A percentile compares a stretch with the other conserved stretches of the same genome.
Evolutionary conservation across 805 yeast species (phyloP).

Genomic region (Starmerella khaoyaiensis): DNA sequence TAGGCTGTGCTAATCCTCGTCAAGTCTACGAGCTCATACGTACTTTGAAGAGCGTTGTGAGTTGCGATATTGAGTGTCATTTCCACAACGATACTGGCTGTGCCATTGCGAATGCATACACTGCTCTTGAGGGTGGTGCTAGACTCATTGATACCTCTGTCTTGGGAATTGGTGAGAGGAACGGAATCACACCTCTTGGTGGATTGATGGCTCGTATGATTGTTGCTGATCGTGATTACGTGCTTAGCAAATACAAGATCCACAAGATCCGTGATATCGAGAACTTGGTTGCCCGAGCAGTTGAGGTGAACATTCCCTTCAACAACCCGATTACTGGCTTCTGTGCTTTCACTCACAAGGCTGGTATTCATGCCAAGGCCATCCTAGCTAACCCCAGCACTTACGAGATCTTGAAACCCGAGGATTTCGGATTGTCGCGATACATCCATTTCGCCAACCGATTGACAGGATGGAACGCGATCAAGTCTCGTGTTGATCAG

Average conservation of each 20-base stretch:
- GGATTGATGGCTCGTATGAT: conserved; percentile 99
- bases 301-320: conserved; percentile 92
- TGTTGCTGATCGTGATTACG: conserved; percentile 95
- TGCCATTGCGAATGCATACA: conserved; percentile 96
- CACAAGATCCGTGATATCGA: conserved; percentile 94
- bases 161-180: conserved; percentile 96
- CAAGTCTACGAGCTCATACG: conserved; percentile 94
- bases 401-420: conserved; percentile 90
- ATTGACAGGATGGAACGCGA: conserved; percentile 98
- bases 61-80: conserved; percentile 96
- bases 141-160: conserved; percentile 87
- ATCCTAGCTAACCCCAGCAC: conserved; percentile 97
- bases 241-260: conserved; percentile 81
- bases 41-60: conserved; percentile 83
- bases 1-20: conserved; percentile 98
- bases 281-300: conserved; percentile 92
- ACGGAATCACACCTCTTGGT: conserved; percentile 95
- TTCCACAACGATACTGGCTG: conserved; percentile 99
- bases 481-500: conserved; percentile 95
- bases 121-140: conserved; percentile 97
- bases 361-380: conserved; percentile 98
- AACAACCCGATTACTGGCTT: conserved; percentile 98
- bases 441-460: conserved; percentile 97
- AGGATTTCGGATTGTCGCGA: conserved; percentile 90
- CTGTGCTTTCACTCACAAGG: conserved; percentile 99